Evolutionary conservation across 2,329 filamentous ascomycete species (phyloP).

Genomic region (Xylaria sp.): DNA sequence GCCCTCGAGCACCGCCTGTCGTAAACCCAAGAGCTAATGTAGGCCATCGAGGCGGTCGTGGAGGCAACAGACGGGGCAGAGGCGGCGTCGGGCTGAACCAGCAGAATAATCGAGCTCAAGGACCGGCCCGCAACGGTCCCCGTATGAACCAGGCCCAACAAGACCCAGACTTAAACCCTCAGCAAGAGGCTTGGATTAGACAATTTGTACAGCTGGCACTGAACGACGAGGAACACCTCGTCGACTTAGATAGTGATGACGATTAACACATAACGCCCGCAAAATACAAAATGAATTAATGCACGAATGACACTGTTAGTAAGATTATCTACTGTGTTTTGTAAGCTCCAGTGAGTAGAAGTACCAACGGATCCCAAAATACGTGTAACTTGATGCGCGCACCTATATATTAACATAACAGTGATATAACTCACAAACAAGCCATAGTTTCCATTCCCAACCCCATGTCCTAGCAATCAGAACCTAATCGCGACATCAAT

Average conservation of each 20-base stretch:
- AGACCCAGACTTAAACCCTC: slow-evolving; percentile 53
- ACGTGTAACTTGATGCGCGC: slow-evolving; percentile 1
- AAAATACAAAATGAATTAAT: slow-evolving; percentile 30
- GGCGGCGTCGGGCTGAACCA: slow-evolving; percentile 39
- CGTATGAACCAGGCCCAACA: slow-evolving; percentile 32
- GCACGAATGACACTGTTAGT: slow-evolving; percentile 4
- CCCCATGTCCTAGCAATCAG: not conserved
- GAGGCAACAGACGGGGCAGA: slow-evolving; percentile 46
- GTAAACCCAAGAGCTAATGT: slow-evolving; percentile 43
- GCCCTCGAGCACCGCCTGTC: slow-evolving; percentile 31
- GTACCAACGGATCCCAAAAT: not conserved
- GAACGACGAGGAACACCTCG: slow-evolving; percentile 61
- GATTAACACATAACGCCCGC: slow-evolving; percentile 34
- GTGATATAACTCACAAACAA: not conserved
- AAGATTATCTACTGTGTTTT: slow-evolving; percentile 7
- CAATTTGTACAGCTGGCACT: slow-evolving; percentile 65
- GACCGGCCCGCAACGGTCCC: slow-evolving; percentile 26
- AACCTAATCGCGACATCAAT: not conserved
- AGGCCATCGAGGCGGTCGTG: slow-evolving; percentile 46
- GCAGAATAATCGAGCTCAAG: slow-evolving; percentile 46
- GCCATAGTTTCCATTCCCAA: not conserved
- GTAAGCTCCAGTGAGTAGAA: not conserved
- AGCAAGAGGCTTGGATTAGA: slow-evolving; percentile 63
- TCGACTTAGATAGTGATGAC: slow-evolving; percentile 56
- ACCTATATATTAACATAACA: not conserved